Evolutionary conservation across 2,329 filamentous ascomycete genomes (phyloP), one percentile per base, ranked within the genome.

Genomic region (Colletotrichum sidae): DNA sequence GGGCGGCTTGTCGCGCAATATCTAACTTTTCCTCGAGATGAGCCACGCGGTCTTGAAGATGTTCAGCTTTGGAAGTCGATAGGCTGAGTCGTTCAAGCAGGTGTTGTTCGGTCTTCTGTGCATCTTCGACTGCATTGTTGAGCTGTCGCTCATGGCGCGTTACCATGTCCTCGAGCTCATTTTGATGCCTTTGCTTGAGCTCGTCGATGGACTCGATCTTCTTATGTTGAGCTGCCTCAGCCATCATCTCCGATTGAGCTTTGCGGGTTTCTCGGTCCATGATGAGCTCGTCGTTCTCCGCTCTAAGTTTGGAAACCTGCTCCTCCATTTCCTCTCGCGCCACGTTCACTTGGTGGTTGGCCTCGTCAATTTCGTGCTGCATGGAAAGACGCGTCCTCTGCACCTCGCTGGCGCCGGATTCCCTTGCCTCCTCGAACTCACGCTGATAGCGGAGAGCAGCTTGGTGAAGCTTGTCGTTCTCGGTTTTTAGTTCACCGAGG

Each of bases 21-120:
- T 96, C 91, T 13, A 99, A 86, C 77, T 94, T 95, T 76, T 97
- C 94, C 76, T 97, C 93, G 2, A 98, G 84, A 71, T 96, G 92
- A 5, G 86, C 79, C 34, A 97, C 87, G 71, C 92, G 93, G 72
- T 97, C 94, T 75, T 96, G 91, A 25, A 96, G 87, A 75, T 96
- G 92, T 71, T 94, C 89, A 4, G 91, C 88, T 83, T 95, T 97
- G 61, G 93, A 92, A 8, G 94, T 88, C 0, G 93, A 92, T 61
- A 98, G 85, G 69, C 88, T 90, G 60, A 98, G 86, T 34, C 92
- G 90, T 73, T 97, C 93, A 52, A 91, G 86, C 47, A 96, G 86
- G 75, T 94, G 91, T 68, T 90, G 86, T 76, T 97, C 94, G 2
- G 89, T 84, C 54, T 92, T 90, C 71, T 95, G 89, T 65, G 90